Evolutionary conservation across 345 rosid species (phyloP).

Genomic region (Microcos paniculata): DNA sequence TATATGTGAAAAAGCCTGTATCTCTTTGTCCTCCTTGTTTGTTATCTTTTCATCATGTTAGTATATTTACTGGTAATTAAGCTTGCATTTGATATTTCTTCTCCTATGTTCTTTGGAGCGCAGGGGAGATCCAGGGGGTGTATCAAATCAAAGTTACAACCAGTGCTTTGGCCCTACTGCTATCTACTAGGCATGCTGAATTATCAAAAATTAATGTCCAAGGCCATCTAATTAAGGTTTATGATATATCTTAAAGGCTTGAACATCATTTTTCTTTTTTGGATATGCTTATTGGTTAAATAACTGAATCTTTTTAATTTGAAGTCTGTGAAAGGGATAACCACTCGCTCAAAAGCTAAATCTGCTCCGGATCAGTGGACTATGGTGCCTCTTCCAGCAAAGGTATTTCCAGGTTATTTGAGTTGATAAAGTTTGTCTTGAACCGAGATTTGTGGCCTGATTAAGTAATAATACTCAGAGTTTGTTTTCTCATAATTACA

Average conservation of each 20-base stretch:
- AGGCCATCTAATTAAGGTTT: conserved; percentile 71
- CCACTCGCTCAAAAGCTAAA: conserved; percentile 90
- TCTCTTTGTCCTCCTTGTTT: no score
- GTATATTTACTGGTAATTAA: not conserved
- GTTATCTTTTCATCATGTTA: not conserved
- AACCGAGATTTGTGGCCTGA: not conserved
- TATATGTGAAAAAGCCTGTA: not conserved
- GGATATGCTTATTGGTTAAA: conserved; percentile 14
- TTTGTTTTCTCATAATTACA: not conserved
- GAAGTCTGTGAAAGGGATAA: conserved; percentile 72
- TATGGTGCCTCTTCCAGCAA: conserved; percentile 63
- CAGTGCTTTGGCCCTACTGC: conserved; percentile 73
- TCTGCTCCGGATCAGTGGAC: conserved; percentile 89
- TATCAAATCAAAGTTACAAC: conserved; percentile 89
- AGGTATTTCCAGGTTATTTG: conserved; percentile 45
- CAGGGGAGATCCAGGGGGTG: conserved; percentile 88
- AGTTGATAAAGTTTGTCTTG: not conserved
- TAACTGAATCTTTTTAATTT: conserved; percentile 15
- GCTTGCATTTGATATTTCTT: conserved; percentile 7
- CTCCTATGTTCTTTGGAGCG: conserved; percentile 1
- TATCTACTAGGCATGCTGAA: conserved; percentile 75
- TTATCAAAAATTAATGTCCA: conserved; percentile 71
- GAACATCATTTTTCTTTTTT: not conserved
- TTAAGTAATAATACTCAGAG: not conserved
- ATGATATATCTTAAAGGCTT: conserved; percentile 6